Base-by-base conservation (phyloP, 2,329 filamentous ascomycete species). In the Colletotrichum cereale region DNA sequence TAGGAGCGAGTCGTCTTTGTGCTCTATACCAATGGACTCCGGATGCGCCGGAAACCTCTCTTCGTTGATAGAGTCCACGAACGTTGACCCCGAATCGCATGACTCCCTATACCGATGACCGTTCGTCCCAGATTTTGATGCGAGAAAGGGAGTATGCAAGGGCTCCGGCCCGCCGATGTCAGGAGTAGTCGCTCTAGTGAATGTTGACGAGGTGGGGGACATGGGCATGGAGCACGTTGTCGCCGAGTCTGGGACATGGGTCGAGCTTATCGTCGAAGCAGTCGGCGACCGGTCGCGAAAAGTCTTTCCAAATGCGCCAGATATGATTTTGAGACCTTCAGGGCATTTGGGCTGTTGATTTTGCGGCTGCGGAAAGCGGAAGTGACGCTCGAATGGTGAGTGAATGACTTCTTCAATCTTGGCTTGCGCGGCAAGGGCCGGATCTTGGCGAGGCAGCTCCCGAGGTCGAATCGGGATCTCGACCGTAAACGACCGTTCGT, bases 241-340 rank as follows among this genome's bases (percentile, higher is more conserved):
- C 5, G 81, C 82, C 6, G 82, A 82, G 67, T 83, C 82, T 0
- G 80, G 80, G 3, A 82, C 68, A 47, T 81, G 79, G 5, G 79
- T 80, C 2, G 81, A 83, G 73, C 80, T 82, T 73, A 81, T 79
- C 0, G 71, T 73, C 40, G 82, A 82, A 2, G 80, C 82, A 0
- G 81, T 82, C 0, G 80, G 79, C 1, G 81, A 83, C 16, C 81
- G 78, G 29, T 74, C 72, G 31, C 66, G 71, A 42, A 58, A 70
- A 8, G 53, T 61, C 48, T 67, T 67, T 40, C 34, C 48, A 44
- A 65, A 67, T 10, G 62, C 65, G 34, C 67, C 62, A 16, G 68
- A 62, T 18, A 74, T 57, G 36, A 74, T 70, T n/a, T 67, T 73
- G 2, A 74, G 48, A 12, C 67, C 67, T 55, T 73, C 71, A 7